phyloP scores from a whole-genome alignment of 495 filamentous ascomycete species.

The Cenococcum geophilum region DNA sequence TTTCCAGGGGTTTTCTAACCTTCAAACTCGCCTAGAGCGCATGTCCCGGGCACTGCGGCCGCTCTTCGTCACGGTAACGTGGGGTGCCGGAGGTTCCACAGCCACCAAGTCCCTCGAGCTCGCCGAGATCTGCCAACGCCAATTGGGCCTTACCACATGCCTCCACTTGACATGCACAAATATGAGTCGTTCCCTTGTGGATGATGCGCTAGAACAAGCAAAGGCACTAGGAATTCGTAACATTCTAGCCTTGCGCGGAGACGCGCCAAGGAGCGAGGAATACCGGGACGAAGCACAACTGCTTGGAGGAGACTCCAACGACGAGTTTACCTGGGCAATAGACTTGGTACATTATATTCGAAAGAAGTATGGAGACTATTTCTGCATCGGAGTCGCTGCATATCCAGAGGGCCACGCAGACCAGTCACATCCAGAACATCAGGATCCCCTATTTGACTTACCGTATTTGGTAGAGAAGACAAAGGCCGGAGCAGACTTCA shows the following conservation, averaged over 20 bases:
- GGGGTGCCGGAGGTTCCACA: constrained; percentile 93
- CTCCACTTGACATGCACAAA: constrained; percentile 97
- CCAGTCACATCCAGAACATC: constrained; percentile 70
- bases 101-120: constrained; percentile 84
- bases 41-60: constrained; percentile 88
- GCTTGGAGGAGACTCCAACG: constrained; percentile 58
- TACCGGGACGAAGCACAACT: constrained; percentile 52
- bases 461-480: constrained; percentile 90
- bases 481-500: constrained; percentile 88
- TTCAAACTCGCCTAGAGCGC: constrained; percentile 86
- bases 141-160: constrained; percentile 88
- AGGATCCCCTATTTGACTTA: constrained; percentile 73
- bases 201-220: constrained; percentile 83
- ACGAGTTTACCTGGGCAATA: constrained; percentile 81
- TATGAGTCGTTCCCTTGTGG: constrained; percentile 80
- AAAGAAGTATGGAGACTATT: constrained; percentile 82
- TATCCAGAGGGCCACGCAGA: constrained; percentile 98
- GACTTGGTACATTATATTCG: constrained; percentile 89
- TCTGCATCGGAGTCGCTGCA: constrained; percentile 89
- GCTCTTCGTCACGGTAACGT: constrained; percentile 94
- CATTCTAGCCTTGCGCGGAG: constrained; percentile 89
- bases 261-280: constrained; percentile 83
- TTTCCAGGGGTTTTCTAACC: constrained; percentile 73
- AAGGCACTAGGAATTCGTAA: constrained; percentile 92
- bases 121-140: constrained; percentile 89